Evolutionary conservation across 176 grass and related monocot genomes (phyloP).

Genomic region (Raddia guianensis): DNA sequence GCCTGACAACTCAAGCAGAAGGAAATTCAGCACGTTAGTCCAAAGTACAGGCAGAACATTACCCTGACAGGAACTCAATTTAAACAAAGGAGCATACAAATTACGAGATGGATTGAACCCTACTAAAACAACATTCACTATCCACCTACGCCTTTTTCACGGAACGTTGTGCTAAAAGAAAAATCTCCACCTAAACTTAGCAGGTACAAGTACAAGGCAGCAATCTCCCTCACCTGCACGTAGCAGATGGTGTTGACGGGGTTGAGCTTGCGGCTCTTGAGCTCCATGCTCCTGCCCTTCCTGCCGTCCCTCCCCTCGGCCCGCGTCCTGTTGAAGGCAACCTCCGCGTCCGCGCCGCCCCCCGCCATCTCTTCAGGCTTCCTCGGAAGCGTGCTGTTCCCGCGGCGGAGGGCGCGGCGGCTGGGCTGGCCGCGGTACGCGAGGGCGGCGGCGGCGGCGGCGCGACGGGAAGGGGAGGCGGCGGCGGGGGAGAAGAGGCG

Average conservation of each 20-base stretch:
- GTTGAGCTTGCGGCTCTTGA: slow-evolving; percentile 86
- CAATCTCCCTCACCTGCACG: slow-evolving; percentile 62
- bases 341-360: slow-evolving; percentile 39
- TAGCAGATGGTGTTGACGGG: slow-evolving; percentile 91
- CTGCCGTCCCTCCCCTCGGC: slow-evolving; percentile 73
- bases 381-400: slow-evolving; percentile 56
- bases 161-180: not conserved
- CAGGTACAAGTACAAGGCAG: not conserved
- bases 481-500: not conserved
- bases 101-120: not conserved
- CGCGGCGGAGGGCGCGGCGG: slow-evolving; percentile 43
- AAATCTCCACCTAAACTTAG: not conserved
- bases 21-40: not conserved
- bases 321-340: slow-evolving; percentile 67
- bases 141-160: not conserved
- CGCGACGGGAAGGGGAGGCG: not conserved
- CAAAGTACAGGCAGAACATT: not conserved
- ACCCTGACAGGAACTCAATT: not conserved
- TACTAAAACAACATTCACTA: not conserved
- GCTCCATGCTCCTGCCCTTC: slow-evolving; percentile 65
- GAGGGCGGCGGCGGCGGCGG: slow-evolving; percentile 40
- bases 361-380: slow-evolving; percentile 39
- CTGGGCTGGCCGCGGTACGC: slow-evolving; percentile 38
- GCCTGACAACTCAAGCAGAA: not conserved
- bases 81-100: not conserved